Base-by-base conservation (phyloP, 225 moss, liverwort and hornwort species). In the Physcomitrium patens region DNA sequence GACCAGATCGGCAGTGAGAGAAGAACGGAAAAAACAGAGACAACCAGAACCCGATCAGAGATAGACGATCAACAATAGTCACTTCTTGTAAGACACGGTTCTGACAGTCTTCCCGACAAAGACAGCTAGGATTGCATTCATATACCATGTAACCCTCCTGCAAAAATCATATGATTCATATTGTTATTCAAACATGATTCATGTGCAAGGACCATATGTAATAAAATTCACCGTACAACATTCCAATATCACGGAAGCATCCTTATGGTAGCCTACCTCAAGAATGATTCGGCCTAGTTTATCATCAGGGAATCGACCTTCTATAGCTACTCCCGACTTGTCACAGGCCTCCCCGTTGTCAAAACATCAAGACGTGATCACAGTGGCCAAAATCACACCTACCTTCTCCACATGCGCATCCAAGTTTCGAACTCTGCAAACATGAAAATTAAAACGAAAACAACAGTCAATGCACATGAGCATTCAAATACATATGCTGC, bases 141-240 rank as follows among this genome's bases (percentile, higher is more conserved):
- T 95, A 95, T 1, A 91, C 95, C 74, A 95, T 79, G 62, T 81
- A 88, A 10, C 95, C 91, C 55, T 93, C 93, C 91, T 95, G 83
- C 83, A 75, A 67, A 12, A 31, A 14, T 17, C 66, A 76, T 54
- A 10, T 46, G 14, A 60, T 67, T 44, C 43, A 52, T 42, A 14
- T 42, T 65, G 42, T 50, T 48, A 71, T 9, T 28, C 31, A 63
- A 20, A 13, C 9, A 64, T 24, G 16, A 24, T 31, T 68, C 49
- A 50, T 42, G 19, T 28, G 15, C 43, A 24, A 17, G 47, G 9
- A 15, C 44, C 54, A 23, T 24, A 59, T 60, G 43, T n/a, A 56
- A 28, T 13, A 52, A 3, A 49, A 18, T 31, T 50, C 22, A 24
- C 19, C 22, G 61, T 52, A 43, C n/a, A 11, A 16, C 20, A 22